These are phyloP conservation scores for Naganishia albida DNA, from an alignment of 1,284 basidiomycete genomes.

Conservation along the genomic window DNA sequence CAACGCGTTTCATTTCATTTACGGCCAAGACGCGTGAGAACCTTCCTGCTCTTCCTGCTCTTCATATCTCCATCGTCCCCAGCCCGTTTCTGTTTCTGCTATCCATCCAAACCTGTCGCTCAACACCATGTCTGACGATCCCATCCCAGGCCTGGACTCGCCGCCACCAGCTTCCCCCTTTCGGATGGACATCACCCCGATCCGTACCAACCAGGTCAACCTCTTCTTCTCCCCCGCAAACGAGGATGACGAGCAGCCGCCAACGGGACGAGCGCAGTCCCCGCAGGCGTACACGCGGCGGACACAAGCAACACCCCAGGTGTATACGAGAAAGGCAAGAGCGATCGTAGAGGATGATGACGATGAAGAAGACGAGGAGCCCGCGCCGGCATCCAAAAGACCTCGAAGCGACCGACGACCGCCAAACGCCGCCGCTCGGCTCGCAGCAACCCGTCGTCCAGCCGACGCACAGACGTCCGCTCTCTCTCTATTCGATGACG, in stretches of 20 bases:
- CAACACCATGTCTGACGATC: slow-evolving; percentile 4
- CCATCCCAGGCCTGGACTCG: slow-evolving; percentile 13
- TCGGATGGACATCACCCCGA: slow-evolving; percentile 13
- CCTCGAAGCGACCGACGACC: slow-evolving; percentile 2
- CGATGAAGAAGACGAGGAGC: slow-evolving; percentile 7
- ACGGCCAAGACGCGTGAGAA: slow-evolving; percentile 1
- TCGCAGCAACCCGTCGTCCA: slow-evolving; percentile 6
- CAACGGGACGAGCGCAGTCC: neutral
- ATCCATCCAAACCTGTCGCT: neutral
- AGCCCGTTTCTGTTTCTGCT: neutral
- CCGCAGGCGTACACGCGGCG: neutral
- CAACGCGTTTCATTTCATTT: neutral
- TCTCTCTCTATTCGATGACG: slow-evolving; percentile 15
- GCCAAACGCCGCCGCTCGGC: slow-evolving; percentile 6
- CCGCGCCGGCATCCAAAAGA: neutral
- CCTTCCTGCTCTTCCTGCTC: neutral
- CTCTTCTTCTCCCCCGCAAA: slow-evolving; percentile 19
- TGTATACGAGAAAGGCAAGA: slow-evolving; percentile 15
- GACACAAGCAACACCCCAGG: neutral
- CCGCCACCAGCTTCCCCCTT: slow-evolving; percentile 9
- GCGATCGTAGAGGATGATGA: neutral
- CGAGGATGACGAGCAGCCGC: slow-evolving; percentile 8
- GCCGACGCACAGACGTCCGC: slow-evolving; percentile 9
- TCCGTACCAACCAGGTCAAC: slow-evolving; percentile 15
- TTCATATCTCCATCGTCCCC: neutral